Evolutionary conservation across 2,329 filamentous ascomycete genomes (phyloP).

Genomic region (Penicillium sp.): DNA sequence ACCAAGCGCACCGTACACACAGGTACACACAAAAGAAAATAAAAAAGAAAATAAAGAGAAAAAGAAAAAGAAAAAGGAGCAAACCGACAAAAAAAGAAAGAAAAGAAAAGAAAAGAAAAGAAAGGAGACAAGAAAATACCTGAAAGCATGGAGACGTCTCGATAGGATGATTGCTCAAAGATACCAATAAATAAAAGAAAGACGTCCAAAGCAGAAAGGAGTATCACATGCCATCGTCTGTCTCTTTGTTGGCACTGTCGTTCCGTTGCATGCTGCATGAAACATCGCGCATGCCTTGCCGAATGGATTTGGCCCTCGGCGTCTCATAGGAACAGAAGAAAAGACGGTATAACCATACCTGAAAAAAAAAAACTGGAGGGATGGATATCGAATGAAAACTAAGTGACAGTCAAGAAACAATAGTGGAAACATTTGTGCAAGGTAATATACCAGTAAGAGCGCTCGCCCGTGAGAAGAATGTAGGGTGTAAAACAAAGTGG

Average conservation of each 20-base stretch:
- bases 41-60: conserved; percentile 6
- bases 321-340: conserved; percentile 4
- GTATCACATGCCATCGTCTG: conserved; percentile 2
- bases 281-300: not conserved
- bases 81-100: conserved; percentile 7
- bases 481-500: conserved; percentile 6
- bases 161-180: not conserved
- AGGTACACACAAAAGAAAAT: conserved; percentile 9
- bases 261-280: not conserved
- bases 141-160: conserved; percentile 1
- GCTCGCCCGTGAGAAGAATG: conserved; percentile 11
- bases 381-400: conserved; percentile 11
- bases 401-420: conserved; percentile 15
- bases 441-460: conserved; percentile 11
- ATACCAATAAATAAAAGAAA: conserved; percentile 1
- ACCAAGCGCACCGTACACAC: conserved; percentile 12
- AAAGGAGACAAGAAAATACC: conserved; percentile 16
- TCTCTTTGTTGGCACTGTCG: not conserved
- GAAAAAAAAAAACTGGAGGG: not conserved
- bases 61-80: conserved; percentile 8
- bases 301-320: conserved; percentile 1
- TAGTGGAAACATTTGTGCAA: conserved; percentile 8
- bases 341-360: conserved; percentile 2
- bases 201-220: conserved; percentile 1
- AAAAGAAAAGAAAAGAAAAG: conserved; percentile 4